Base-by-base conservation (phyloP, 495 filamentous ascomycete species). In the Tuber umbilicatum region DNA sequence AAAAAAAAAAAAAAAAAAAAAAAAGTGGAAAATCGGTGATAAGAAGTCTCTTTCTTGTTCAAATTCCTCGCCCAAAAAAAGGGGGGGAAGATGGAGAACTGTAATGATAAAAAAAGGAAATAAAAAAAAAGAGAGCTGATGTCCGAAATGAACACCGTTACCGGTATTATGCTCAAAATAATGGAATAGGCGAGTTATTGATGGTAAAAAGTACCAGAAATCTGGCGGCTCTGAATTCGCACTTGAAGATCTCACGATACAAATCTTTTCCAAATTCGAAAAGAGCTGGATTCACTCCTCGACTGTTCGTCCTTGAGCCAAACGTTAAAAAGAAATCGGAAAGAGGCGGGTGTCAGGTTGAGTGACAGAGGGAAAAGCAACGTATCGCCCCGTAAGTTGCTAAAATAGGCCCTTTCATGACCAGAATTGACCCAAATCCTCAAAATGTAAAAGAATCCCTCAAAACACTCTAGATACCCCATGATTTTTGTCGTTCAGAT, bases 341-440 rank as follows among this genome's bases (percentile, higher is more conserved):
- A 79, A 79, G 77, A 38, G 77, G 74, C 77, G 77, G 77, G 75
- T 79, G 72, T 78, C 72, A 79, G 77, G 77, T 79, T 74, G 72
- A 73, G 75, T 75, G 55, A 78, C 45, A 78, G 71, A 78, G 74
- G 72, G 77, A 79, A 79, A 79, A 79, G 77, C 77, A 79, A 79
- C 77, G 76, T 72, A 79, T 79, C 71, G 77, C 76, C 50, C 50
- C 77, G 72, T 38, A 74, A 74, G 77, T 41, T 77, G 77, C 77
- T 73, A 78, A 78, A 78, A 78, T 79, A 78, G 71, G 76, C 73
- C 71, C 55, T 60, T 50, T 73, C 77, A 74, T 79, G 72, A 78
- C 77, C 71, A 78, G 69, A 38, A 27, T 27, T 16, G 72, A 74
- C 75, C 71, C 72, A 78, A 79, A 79, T 23, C 55, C 21, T 68